Evolutionary conservation across 2,329 filamentous ascomycete genomes (phyloP).

Genomic region (Lanzia echinophila): DNA sequence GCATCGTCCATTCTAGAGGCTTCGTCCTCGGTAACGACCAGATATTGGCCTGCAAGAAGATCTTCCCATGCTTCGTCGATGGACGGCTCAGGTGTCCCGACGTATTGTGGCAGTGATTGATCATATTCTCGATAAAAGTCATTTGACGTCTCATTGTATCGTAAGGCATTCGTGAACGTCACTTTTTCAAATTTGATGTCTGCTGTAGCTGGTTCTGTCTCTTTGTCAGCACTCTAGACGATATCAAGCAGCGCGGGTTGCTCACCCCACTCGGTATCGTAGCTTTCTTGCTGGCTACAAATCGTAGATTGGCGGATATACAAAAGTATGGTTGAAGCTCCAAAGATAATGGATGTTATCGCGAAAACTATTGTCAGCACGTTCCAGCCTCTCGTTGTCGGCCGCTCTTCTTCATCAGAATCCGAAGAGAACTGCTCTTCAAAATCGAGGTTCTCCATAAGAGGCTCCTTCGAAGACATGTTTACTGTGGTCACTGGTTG

Average conservation of each 20-base stretch:
- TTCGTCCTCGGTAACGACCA: conserved; percentile 14
- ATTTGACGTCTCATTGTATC: conserved; percentile 15
- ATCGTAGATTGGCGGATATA: neutral
- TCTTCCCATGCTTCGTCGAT: conserved; percentile 19
- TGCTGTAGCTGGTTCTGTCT: conserved; percentile 4
- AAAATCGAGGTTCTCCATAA: neutral
- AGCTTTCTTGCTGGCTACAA: neutral
- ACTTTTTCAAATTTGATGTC: conserved; percentile 12
- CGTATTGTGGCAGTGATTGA: conserved; percentile 11
- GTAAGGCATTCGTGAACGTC: conserved; percentile 18
- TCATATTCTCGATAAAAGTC: conserved; percentile 15
- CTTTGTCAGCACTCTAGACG: neutral
- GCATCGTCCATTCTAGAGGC: conserved; percentile 11
- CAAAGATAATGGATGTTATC: neutral
- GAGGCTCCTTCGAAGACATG: neutral
- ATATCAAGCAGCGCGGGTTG: neutral
- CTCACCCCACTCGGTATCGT: neutral
- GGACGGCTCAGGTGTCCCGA: conserved; percentile 14
- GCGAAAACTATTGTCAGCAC: neutral
- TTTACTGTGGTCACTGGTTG: too few species aligned
- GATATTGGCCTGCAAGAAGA: conserved; percentile 17
- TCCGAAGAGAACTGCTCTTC: neutral
- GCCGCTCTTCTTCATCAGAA: neutral
- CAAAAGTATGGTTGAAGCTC: neutral
- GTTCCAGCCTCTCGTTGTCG: neutral